phyloP scores from a whole-genome alignment of 768 basidiomycete species.

The Pisolithus microcarpus region DNA sequence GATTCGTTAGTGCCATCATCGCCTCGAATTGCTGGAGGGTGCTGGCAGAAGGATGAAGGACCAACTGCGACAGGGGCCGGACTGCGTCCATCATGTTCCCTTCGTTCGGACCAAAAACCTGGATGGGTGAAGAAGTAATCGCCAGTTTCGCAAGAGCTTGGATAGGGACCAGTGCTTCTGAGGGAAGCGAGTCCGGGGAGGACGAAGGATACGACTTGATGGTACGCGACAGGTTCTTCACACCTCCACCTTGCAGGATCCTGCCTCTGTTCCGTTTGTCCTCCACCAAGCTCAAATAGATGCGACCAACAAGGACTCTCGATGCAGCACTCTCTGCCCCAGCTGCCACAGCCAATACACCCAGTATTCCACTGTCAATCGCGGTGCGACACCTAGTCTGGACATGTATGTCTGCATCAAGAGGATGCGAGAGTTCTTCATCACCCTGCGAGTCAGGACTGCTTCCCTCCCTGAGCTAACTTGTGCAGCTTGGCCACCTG shows the following conservation, averaged over 20 bases:
- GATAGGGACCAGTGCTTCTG: constrained; percentile 41
- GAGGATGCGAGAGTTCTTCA: constrained; percentile 24
- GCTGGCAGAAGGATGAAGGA: constrained; percentile 60
- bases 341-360: constrained; percentile 53
- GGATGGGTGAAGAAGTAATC: constrained; percentile 85
- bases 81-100: constrained; percentile 77
- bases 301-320: constrained; percentile 49
- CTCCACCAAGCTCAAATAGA: constrained; percentile 66
- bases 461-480: constrained; percentile 53
- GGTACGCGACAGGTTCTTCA: constrained; percentile 53
- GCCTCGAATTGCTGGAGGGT: constrained; percentile 87
- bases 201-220: constrained; percentile 45
- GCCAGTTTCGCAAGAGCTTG: constrained; percentile 91
- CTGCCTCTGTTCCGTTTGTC: constrained; percentile 71
- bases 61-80: constrained; percentile 66
- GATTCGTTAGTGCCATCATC: constrained; percentile 93
- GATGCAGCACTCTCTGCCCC: constrained; percentile 59
- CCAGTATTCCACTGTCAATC: constrained; percentile 56
- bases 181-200: constrained; percentile 17
- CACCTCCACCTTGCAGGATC: constrained; percentile 73
- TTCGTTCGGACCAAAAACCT: constrained; percentile 84
- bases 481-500: constrained; percentile 74
- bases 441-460: constrained; percentile 24
- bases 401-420: constrained; percentile 67
- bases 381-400: constrained; percentile 50